Percentiles rank a stretch among this genome's conserved stretches.
Conservation (phyloP, 2,329 filamentous ascomycete genomes). For the Sporothrix humicola region DNA sequence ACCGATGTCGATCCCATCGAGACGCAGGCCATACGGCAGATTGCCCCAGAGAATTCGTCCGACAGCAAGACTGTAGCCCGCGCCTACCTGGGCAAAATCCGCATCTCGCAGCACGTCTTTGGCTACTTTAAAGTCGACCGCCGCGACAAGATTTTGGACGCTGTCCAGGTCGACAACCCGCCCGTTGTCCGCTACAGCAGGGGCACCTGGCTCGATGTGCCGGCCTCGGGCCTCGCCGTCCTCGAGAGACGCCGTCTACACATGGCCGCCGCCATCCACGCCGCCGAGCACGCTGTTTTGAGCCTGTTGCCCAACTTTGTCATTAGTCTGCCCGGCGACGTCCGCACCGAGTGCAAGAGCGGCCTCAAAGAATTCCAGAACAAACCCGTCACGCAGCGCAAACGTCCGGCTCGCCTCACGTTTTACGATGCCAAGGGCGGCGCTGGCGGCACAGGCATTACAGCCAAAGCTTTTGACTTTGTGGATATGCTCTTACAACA, state of each 20-base stretch:
- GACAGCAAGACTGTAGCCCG: constrained; percentile 55
- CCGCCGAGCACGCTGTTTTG: constrained; percentile 89
- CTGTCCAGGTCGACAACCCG: constrained; percentile 90
- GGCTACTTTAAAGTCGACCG: constrained; percentile 98
- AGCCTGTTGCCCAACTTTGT: constrained; percentile 89
- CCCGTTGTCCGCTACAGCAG: constrained; percentile 84
- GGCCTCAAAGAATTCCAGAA: constrained; percentile 85
- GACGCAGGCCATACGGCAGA: constrained; percentile 82
- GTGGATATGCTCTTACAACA: constrained; percentile 77
- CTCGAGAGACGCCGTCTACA: constrained; percentile 75
- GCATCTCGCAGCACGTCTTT: constrained; percentile 86
- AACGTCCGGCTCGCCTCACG: constrained; percentile 84
- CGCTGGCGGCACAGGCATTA: constrained; percentile 80
- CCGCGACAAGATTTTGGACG: constrained; percentile 82
- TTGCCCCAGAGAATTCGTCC: background rate
- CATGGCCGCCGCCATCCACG: constrained; percentile 88
- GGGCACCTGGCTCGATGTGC: constrained; percentile 95
- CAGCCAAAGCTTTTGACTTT: constrained; percentile 92
- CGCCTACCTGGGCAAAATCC: constrained; percentile 86
- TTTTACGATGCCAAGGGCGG: constrained; percentile 97
- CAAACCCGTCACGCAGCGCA: constrained; percentile 65
- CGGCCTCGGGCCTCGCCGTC: constrained; percentile 77
- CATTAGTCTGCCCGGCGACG: constrained; percentile 85
- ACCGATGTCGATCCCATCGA: constrained; percentile 94
- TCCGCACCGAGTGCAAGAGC: constrained; percentile 92